These are phyloP conservation scores for Coemansia sp. DNA, from an alignment of 192 early-diverging fungal genomes.

Conservation along the genomic window DNA sequence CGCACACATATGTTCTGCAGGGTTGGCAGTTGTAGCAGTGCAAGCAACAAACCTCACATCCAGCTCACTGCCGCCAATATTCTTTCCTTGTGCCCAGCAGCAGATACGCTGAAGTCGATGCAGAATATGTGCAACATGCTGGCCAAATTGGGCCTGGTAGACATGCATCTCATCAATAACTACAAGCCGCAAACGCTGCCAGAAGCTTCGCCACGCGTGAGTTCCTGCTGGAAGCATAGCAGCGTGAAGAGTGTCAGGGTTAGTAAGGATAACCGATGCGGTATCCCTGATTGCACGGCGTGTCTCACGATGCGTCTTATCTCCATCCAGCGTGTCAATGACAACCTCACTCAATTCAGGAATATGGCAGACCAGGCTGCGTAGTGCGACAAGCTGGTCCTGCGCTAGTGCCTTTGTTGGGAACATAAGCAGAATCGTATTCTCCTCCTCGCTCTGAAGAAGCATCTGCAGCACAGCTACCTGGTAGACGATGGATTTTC, in stretches of 20 bases:
- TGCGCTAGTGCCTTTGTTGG: slow-evolving; percentile 85
- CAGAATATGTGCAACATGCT: slow-evolving; percentile 66
- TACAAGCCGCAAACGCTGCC: slow-evolving; percentile 58
- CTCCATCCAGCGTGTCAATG: slow-evolving; percentile 37
- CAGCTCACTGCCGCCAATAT: slow-evolving; percentile 35
- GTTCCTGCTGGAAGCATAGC: slow-evolving; percentile 60
- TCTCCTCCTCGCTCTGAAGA: slow-evolving; percentile 24
- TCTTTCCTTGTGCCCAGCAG: neutral
- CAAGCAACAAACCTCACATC: slow-evolving; percentile 62
- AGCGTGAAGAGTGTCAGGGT: slow-evolving; percentile 79
- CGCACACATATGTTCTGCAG: slow-evolving; percentile 25
- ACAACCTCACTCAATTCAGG: slow-evolving; percentile 30
- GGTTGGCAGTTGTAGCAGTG: slow-evolving; percentile 72
- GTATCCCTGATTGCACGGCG: slow-evolving; percentile 48
- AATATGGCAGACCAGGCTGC: slow-evolving; percentile 22
- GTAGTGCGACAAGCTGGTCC: slow-evolving; percentile 67
- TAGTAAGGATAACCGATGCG: slow-evolving; percentile 71
- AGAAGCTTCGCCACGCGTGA: slow-evolving; percentile 60
- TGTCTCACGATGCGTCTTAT: slow-evolving; percentile 10
- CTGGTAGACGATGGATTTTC: slow-evolving; percentile 82
- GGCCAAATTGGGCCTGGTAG: slow-evolving; percentile 68
- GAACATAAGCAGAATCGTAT: slow-evolving; percentile 63
- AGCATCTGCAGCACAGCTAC: slow-evolving; percentile 62
- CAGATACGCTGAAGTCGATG: slow-evolving; percentile 58
- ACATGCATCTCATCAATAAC: slow-evolving; percentile 80